phyloP scores from a whole-genome alignment of 23 red algal genomes.

The Gracilaria caudata region DNA sequence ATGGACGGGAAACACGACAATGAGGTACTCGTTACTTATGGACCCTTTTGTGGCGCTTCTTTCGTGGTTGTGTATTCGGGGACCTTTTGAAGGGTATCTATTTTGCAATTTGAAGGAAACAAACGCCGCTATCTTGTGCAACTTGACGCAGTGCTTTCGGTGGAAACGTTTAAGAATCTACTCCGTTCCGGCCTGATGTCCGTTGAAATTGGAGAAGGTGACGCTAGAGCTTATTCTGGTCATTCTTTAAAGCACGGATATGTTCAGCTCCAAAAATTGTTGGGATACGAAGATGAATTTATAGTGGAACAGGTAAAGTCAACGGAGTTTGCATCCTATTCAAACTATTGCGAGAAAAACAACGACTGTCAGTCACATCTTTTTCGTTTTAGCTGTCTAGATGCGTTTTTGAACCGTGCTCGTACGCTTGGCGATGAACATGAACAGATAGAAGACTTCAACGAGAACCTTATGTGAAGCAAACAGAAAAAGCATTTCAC shows the following conservation, averaged over 20 bases:
- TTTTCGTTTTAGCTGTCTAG: not conserved
- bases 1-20: not conserved
- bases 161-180: too few relatives aligned
- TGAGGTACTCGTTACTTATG: slow-evolving; percentile 6
- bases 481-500: too few relatives aligned
- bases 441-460: too few relatives aligned
- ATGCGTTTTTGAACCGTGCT: too few relatives aligned
- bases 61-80: slow-evolving; percentile 20
- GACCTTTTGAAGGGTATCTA: not conserved
- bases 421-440: too few relatives aligned
- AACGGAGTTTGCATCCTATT: not conserved
- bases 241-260: not conserved
- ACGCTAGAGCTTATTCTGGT: not conserved
- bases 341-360: slow-evolving; percentile 51
- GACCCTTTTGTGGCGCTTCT: slow-evolving; percentile 27
- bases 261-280: slow-evolving; percentile 5
- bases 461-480: too few relatives aligned
- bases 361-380: slow-evolving; percentile 41
- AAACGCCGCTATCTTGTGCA: not conserved
- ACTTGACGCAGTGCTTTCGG: too few relatives aligned
- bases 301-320: slow-evolving; percentile 40
- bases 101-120: slow-evolving; percentile 32
- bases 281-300: slow-evolving; percentile 24
- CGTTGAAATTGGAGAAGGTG: not conserved
- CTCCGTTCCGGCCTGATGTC: not conserved